Conservation (phyloP, 345 rosid genomes). For the Arabidopsis suecica region DNA sequence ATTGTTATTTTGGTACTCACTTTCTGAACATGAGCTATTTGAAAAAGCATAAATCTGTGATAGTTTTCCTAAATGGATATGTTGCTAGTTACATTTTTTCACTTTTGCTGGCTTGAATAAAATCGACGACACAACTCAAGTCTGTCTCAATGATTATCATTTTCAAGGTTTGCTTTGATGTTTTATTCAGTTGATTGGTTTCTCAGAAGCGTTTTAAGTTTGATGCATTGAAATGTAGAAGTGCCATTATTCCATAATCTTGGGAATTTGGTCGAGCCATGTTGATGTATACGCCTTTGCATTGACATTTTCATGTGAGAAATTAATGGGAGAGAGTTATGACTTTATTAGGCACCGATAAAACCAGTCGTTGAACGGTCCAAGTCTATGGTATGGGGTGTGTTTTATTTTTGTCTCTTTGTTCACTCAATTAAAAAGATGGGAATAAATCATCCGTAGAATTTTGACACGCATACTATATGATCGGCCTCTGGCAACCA, state of each 20-base stretch:
- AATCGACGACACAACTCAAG: background rate
- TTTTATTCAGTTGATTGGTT: background rate
- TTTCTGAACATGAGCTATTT: conserved; percentile 18
- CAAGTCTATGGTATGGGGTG: background rate
- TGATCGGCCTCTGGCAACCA: background rate
- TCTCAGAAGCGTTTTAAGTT: background rate
- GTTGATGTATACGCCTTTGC: conserved; percentile 7
- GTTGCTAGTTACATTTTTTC: conserved; percentile 28
- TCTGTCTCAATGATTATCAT: conserved; percentile 14
- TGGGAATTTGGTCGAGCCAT: background rate
- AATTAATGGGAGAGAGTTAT: conserved; percentile 14
- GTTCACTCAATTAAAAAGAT: too few relatives aligned
- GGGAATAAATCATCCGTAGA: background rate
- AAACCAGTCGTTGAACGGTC: conserved; percentile 4
- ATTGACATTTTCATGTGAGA: conserved; percentile 13
- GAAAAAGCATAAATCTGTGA: conserved; percentile 21
- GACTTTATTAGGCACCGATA: conserved; percentile 17
- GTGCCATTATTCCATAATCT: background rate
- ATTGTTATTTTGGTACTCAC: conserved; percentile 20
- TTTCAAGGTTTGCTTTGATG: background rate
- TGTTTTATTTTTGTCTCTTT: background rate
- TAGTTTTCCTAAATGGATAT: conserved; percentile 20
- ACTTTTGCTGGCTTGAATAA: conserved; percentile 34
- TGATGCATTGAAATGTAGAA: background rate
- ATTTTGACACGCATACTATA: background rate